These are phyloP conservation scores for Aristolochia californica DNA, from an alignment of 164 flowering plant genomes.

Conservation along the genomic window DNA sequence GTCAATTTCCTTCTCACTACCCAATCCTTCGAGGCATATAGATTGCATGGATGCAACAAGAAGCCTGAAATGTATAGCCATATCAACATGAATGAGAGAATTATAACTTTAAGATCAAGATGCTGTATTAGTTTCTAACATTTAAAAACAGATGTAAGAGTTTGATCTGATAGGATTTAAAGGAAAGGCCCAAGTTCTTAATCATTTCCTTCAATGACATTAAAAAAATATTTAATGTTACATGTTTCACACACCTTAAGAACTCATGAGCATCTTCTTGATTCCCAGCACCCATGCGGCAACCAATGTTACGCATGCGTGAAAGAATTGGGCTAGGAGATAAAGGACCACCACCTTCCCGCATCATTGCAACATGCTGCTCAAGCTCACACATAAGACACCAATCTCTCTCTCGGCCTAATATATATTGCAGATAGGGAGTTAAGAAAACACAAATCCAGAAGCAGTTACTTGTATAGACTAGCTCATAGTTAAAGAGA, in stretches of 20 bases:
- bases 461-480: background rate
- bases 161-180: background rate
- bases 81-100: background rate
- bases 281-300: conserved; percentile 76
- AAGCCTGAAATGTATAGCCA: conserved; percentile 29
- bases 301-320: conserved; percentile 43
- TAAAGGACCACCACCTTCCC: conserved; percentile 52
- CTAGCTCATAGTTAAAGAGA: background rate
- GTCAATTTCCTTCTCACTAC: conserved; percentile 58
- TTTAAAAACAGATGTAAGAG: background rate
- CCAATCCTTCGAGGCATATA: conserved; percentile 60
- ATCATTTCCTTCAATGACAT: background rate
- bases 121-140: background rate
- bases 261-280: conserved; percentile 98
- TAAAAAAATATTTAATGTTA: background rate
- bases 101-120: too few species aligned
- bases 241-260: conserved; percentile 41
- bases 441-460: background rate
- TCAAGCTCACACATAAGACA: conserved; percentile 89
- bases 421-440: background rate
- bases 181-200: too few species aligned
- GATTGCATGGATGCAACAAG: conserved; percentile 84
- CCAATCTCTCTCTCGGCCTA: conserved; percentile 63
- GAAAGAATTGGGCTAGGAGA: conserved; percentile 59
- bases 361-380: conserved; percentile 44